Base-by-base conservation (phyloP, 805 yeast species). In the Teunomyces aglyptinius region DNA sequence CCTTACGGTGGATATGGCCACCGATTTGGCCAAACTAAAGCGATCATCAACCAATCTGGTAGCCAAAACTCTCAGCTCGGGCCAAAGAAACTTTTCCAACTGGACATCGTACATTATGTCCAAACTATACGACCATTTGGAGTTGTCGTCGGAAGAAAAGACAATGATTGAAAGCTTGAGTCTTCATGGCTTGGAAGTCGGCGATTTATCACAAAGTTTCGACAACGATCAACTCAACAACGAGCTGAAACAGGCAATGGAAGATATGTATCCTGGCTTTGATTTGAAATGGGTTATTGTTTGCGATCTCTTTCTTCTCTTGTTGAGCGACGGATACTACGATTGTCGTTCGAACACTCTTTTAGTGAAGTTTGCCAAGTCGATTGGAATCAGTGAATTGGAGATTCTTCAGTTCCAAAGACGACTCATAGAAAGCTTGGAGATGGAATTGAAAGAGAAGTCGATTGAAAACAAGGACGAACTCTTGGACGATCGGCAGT, bases 281-380 rank as follows among this genome's bases (percentile, higher is more conserved):
- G 97, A 91, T 57, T 78, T 94, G 18, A 81, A 91, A 26, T 95
- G 99, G 99, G 91, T 97, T 0, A 78, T 92, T 11, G 71, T 94
- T 5, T 95, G 99, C 67, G 99, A 94, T 62, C 68, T 94, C 40
- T 92, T 92, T 59, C 71, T 94, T 35, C 75, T 88, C 7, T 70
- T 92, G 2, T 68, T 94, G 13, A 83, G 90, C 43, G 96, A 90
- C 49, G 89, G 96, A 0, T 78, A 82, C 46, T 95, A 89, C 61
- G 99, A 94, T 64, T 69, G 97, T 4, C 76, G 99, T 31, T 90
- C 98, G 6, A 75, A 97, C 48, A 76, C 94, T 0, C 67, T 94
- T n/a, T 68, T 94, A 11, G 68, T 86, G 36, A 67, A 72, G 22
- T 89, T 92, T 60, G 91, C 92, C 0, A 58, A 71, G 4, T 69